Evolutionary conservation across 2,329 filamentous ascomycete species (phyloP).

Genomic region (Fusarium stilboides): DNA sequence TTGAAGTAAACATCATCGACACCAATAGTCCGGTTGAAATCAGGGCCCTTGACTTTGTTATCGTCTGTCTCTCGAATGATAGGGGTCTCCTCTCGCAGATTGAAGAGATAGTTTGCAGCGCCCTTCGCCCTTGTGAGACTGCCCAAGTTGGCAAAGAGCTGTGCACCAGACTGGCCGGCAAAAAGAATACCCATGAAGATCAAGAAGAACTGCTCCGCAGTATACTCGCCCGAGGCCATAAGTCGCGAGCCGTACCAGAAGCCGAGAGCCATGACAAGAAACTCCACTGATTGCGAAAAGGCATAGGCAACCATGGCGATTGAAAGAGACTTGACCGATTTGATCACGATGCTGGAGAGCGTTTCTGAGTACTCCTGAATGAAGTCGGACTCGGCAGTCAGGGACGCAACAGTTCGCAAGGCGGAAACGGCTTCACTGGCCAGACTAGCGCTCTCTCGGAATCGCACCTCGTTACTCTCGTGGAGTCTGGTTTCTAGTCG

Average conservation of each 20-base stretch:
- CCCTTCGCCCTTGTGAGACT: slow-evolving; percentile 62
- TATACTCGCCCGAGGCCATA: slow-evolving; percentile 55
- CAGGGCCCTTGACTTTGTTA: slow-evolving; percentile 51
- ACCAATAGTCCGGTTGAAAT: slow-evolving; percentile 31
- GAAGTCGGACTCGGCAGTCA: slow-evolving; percentile 56
- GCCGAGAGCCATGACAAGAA: slow-evolving; percentile 53
- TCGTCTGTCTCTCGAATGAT: slow-evolving; percentile 55
- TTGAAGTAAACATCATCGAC: slow-evolving; percentile 25
- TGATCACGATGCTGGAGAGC: slow-evolving; percentile 48
- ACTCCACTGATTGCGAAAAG: slow-evolving; percentile 49
- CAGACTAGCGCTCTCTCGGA: slow-evolving; percentile 59
- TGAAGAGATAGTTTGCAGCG: slow-evolving; percentile 62
- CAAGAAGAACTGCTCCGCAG: slow-evolving; percentile 58
- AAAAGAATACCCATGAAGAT: slow-evolving; percentile 61
- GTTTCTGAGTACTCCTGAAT: slow-evolving; percentile 53
- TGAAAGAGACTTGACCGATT: slow-evolving; percentile 22
- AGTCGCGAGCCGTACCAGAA: slow-evolving; percentile 54
- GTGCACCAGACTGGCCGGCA: slow-evolving; percentile 50
- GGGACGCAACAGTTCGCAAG: slow-evolving; percentile 61
- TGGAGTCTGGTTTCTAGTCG: slow-evolving; percentile 61
- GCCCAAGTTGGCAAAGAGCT: slow-evolving; percentile 58
- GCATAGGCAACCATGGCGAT: slow-evolving; percentile 34
- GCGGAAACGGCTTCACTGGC: slow-evolving; percentile 63
- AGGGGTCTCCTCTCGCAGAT: slow-evolving; percentile 55
- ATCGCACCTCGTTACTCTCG: slow-evolving; percentile 53